These are phyloP conservation scores for Starmerella apicola DNA, from an alignment of 805 yeast genomes.

Conservation along the genomic window DNA sequence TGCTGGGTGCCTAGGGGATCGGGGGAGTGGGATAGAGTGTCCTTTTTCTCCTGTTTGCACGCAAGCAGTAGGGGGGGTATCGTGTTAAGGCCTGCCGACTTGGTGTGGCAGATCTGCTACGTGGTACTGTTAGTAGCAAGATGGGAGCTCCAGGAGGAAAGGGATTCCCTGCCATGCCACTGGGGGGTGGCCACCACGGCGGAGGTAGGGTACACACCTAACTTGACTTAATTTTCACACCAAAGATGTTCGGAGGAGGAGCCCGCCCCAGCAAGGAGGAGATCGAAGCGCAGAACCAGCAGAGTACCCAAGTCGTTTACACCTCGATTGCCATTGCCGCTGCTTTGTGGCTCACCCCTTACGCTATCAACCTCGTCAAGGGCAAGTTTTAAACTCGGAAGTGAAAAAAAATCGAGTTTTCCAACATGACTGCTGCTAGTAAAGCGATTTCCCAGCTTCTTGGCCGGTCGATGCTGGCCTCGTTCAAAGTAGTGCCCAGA, in stretches of 20 bases:
- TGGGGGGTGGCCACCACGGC: too few relatives aligned
- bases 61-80: too few relatives aligned
- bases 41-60: too few relatives aligned
- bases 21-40: too few relatives aligned
- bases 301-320: slow-evolving; percentile 24
- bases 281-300: slow-evolving; percentile 24
- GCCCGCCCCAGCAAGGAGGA: slow-evolving; percentile 31
- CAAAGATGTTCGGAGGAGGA: slow-evolving; percentile 29
- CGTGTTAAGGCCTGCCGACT: too few relatives aligned
- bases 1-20: not conserved
- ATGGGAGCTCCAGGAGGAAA: too few relatives aligned
- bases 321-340: slow-evolving; percentile 27
- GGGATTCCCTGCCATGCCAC: too few relatives aligned
- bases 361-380: slow-evolving; percentile 29
- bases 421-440: not conserved
- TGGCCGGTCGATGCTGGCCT: slow-evolving; percentile 17
- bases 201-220: too few relatives aligned
- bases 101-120: too few relatives aligned
- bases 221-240: slow-evolving; percentile 3
- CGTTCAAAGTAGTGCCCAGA: slow-evolving; percentile 18
- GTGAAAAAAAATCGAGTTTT: too few relatives aligned
- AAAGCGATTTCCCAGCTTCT: slow-evolving; percentile 9
- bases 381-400: slow-evolving; percentile 30
- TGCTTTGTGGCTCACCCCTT: slow-evolving; percentile 32
- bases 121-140: too few relatives aligned